Evolutionary conservation across 1,284 basidiomycete species (phyloP), one percentile per base, ranked within the genome.

Genomic region (Austroboletus niveus): DNA sequence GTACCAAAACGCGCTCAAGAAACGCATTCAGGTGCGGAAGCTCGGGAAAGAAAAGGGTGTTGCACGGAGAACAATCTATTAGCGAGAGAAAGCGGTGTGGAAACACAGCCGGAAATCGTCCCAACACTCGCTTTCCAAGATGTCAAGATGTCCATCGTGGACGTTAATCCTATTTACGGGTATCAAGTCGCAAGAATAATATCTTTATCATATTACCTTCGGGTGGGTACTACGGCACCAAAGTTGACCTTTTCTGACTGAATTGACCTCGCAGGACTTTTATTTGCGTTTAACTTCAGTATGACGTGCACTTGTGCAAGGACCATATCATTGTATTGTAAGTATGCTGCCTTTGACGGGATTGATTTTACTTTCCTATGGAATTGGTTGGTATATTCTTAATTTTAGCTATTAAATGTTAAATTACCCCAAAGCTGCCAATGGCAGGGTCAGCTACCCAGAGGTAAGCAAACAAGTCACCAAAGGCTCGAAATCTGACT

Each of bases 271-370:
- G 17, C 32, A 88, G 88, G 81, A 39, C 63, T 86, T 17, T 64
- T 87, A 14, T 93, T 87, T 60, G 83, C 84, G 0, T 85, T 85
- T 51, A 80, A 76, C 49, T 92, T 86, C 65, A 79, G 82, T 30
- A 78, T 87, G 41, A 57, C 75, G 1, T 94, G 90, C 63, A 92
- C 89, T 0, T 83, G 83, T 9, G 79, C 89, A n/a, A 74, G 89
- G 45, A 91, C 87, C 0, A 75, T 92, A 3, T 79, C 70, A 0
- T 74, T 76, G 11, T 71, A 78, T 24, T 94, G 94, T 61, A 67
- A 77, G 39, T 94, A 87, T 66, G 73, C 83, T 53, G 77, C 92
- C 0, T 72, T 94, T 81, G 49, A 86, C 88, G 48, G 92, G 92
- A 15, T 70, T 93, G 17, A 82, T 92, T 4, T 74, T 93, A 2